These are phyloP conservation scores for Micractinium conductrix DNA, from an alignment of 139 green algal species.

Conservation along the genomic window DNA sequence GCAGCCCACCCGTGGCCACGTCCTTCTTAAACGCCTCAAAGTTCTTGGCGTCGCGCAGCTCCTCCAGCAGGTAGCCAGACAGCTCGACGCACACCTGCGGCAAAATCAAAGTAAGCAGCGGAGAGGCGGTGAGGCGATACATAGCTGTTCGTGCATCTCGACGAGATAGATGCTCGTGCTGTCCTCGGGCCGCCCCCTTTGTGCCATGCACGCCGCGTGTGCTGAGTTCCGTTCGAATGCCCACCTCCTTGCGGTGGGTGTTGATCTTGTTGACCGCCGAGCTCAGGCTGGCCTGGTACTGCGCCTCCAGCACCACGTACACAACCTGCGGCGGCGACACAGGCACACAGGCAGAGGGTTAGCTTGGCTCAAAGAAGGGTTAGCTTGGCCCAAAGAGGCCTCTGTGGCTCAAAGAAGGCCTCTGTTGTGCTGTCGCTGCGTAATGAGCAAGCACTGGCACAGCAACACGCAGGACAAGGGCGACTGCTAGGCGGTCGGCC, in stretches of 20 bases:
- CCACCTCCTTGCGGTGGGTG: constrained; percentile 62
- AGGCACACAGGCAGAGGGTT: neutral
- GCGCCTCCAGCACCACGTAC: constrained; percentile 98
- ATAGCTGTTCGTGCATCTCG: too few species aligned
- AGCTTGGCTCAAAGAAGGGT: neutral
- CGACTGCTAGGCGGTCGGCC: too few species aligned
- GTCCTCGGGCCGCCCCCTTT: too few species aligned
- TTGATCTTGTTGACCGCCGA: constrained; percentile 94
- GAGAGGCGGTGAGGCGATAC: too few species aligned
- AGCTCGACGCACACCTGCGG: constrained; percentile 91
- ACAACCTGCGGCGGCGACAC: constrained; percentile 67
- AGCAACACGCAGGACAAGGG: too few species aligned
- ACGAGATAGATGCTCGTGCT: too few species aligned
- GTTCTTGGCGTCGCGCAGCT: constrained; percentile 93
- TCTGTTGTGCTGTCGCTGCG: too few species aligned
- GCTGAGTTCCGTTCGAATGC: neutral
- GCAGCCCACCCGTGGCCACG: constrained; percentile 52
- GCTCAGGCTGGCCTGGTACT: constrained; percentile 95
- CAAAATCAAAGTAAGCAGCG: too few species aligned
- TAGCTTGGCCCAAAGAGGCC: too few species aligned
- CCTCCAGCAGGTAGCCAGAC: constrained; percentile 98
- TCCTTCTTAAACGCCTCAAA: constrained; percentile 91
- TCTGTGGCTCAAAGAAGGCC: too few species aligned
- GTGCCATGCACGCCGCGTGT: neutral
- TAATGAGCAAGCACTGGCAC: too few species aligned